phyloP scores from a whole-genome alignment of 345 rosid species.

The Passiflora organensis region DNA sequence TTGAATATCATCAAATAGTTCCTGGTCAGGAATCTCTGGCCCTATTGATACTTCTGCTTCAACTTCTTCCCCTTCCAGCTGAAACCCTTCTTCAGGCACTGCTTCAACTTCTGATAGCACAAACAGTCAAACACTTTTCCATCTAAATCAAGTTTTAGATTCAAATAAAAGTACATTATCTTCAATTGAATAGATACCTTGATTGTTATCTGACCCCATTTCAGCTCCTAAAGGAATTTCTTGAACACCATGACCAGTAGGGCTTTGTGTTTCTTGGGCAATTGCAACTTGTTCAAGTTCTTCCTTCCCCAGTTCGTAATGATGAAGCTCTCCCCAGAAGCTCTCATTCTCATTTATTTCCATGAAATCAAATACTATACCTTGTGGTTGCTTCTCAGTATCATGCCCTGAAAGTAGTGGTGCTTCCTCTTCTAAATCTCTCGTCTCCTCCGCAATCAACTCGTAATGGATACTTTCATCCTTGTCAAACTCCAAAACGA shows the following conservation, averaged over 20 bases:
- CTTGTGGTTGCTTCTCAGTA: constrained; percentile 18
- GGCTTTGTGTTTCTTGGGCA: constrained; percentile 20
- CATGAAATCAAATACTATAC: constrained; percentile 17
- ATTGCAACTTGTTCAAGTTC: constrained; percentile 24
- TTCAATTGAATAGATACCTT: constrained; percentile 30
- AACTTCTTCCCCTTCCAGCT: constrained; percentile 45
- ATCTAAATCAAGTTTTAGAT: neutral
- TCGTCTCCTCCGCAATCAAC: constrained; percentile 25
- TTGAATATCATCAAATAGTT: constrained; percentile 44
- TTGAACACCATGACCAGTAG: constrained; percentile 18
- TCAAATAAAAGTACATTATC: neutral
- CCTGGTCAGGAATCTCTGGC: constrained; percentile 83
- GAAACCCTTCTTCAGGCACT: constrained; percentile 36
- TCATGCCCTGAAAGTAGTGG: constrained; percentile 23
- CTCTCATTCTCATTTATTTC: constrained; percentile 19
- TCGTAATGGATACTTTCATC: constrained; percentile 24
- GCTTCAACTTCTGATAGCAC: constrained; percentile 7
- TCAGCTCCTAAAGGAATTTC: constrained; percentile 12
- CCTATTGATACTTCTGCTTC: constrained; percentile 79
- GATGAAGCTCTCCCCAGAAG: constrained; percentile 2
- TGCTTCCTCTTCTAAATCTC: constrained; percentile 17
- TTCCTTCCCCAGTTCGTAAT: constrained; percentile 11
- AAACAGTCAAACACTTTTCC: neutral
- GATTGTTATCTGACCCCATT: constrained; percentile 24
- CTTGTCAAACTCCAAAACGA: constrained; percentile 62